A percentile compares a stretch with the other conserved stretches of the same genome.
These are phyloP conservation scores for Thermomyces lanuginosus DNA, from an alignment of 2,329 filamentous ascomycete species.

Conservation along the genomic window DNA sequence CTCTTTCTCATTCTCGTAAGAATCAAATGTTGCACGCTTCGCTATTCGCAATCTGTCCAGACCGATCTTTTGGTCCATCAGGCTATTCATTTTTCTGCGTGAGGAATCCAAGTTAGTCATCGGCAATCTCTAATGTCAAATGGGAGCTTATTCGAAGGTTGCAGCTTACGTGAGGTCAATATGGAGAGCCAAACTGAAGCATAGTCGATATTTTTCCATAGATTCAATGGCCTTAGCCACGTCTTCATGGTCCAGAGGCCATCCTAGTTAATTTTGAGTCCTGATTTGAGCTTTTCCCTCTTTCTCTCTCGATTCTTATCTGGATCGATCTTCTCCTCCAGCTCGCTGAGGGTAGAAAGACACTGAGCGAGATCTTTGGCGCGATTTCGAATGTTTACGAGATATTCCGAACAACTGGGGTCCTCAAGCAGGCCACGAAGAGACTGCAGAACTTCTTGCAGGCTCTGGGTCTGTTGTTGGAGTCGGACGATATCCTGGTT, in stretches of 20 bases:
- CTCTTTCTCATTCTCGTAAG: constrained; percentile 9
- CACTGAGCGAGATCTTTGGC: constrained; percentile 3
- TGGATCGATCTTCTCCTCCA: constrained; percentile 8
- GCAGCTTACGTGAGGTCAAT: constrained; percentile 17
- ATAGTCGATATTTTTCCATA: constrained; percentile 12
- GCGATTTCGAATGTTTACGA: constrained; percentile 1
- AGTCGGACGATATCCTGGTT: constrained; percentile 10
- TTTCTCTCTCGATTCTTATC: constrained; percentile 3
- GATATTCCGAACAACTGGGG: constrained; percentile 3
- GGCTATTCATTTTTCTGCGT: too few species aligned
- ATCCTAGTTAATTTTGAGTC: constrained; percentile 15
- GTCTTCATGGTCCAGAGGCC: constrained; percentile 14
- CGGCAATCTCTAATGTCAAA: too few species aligned
- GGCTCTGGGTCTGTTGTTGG: constrained; percentile 5
- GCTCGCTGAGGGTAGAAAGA: constrained; percentile 3
- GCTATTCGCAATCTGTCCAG: too few species aligned
- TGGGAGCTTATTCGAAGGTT: too few species aligned
- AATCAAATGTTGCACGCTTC: constrained; percentile 11
- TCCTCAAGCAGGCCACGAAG: constrained; percentile 7
- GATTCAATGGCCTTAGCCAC: constrained; percentile 9
- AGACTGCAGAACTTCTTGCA: constrained; percentile 7
- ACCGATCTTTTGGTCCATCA: too few species aligned
- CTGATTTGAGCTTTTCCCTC: constrained; percentile 7
- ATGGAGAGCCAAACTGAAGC: constrained; percentile 12
- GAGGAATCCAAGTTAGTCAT: too few species aligned